Percentiles rank a stretch among this genome's conserved stretches.
Conservation (phyloP, 768 basidiomycete species). For the Amanita pseudoporphyria region DNA sequence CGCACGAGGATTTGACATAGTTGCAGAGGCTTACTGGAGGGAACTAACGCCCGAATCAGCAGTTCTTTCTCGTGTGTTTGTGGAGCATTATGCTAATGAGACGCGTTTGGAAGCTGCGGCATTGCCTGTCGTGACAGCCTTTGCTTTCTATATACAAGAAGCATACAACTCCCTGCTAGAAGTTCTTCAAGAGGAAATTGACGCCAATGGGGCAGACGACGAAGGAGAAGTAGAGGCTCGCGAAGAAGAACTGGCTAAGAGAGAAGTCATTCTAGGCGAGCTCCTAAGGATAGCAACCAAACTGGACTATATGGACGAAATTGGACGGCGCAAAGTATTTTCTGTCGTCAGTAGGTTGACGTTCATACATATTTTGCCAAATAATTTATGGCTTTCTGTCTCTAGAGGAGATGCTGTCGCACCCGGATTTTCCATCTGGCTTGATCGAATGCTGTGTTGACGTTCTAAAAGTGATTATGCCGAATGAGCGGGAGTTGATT, state of each 20-base stretch:
- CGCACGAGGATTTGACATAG: not conserved
- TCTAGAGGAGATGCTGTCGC: conserved; percentile 80
- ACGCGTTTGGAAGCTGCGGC: conserved; percentile 53
- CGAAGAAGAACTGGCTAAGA: conserved; percentile 52
- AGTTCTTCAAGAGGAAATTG: conserved; percentile 30
- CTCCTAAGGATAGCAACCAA: conserved; percentile 73
- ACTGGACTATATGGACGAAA: conserved; percentile 90
- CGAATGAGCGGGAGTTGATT: conserved; percentile 79
- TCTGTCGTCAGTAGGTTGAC: conserved; percentile 69
- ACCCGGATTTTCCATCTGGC: conserved; percentile 68
- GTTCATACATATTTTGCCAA: not conserved
- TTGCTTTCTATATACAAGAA: conserved; percentile 78
- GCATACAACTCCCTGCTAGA: conserved; percentile 56
- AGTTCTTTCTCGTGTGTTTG: conserved; percentile 76
- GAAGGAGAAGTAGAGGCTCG: conserved; percentile 37
- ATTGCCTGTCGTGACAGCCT: conserved; percentile 85
- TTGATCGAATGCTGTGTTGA: conserved; percentile 80
- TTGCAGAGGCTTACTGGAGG: conserved; percentile 65
- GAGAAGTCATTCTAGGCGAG: conserved; percentile 71
- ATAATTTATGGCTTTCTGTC: conserved; percentile 1
- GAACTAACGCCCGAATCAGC: conserved; percentile 69
- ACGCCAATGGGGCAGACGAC: conserved; percentile 23
- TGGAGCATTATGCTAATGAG: conserved; percentile 65
- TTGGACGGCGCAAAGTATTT: conserved; percentile 87
- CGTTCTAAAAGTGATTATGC: conserved; percentile 72